A percentile compares a stretch with the other conserved stretches of the same genome.
Conservation (phyloP, 1,284 basidiomycete genomes). For the Ceratobasidium sp. region DNA sequence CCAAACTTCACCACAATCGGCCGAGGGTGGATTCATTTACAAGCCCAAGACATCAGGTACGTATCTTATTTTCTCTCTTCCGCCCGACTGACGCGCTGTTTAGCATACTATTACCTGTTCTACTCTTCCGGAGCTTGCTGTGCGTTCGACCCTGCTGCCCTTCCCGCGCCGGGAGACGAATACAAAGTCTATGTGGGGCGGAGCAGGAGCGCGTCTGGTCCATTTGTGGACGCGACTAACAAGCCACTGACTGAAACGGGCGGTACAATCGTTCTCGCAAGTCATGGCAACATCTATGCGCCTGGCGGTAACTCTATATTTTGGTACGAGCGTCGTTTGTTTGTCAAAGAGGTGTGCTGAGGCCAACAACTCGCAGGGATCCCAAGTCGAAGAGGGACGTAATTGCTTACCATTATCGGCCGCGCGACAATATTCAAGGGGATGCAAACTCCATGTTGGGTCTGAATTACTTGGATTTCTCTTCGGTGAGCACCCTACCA, state of each 20-base stretch:
- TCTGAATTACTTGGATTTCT: slow-evolving; percentile 42
- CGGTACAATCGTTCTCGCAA: slow-evolving; percentile 52
- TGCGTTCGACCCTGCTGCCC: slow-evolving; percentile 38
- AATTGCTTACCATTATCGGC: slow-evolving; percentile 43
- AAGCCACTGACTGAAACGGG: slow-evolving; percentile 48
- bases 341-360: not conserved
- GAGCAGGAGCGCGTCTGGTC: slow-evolving; percentile 49
- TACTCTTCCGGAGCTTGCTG: slow-evolving; percentile 42
- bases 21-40: slow-evolving; percentile 43
- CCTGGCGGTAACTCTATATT: slow-evolving; percentile 49
- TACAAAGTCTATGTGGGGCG: slow-evolving; percentile 51
- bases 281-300: slow-evolving; percentile 53
- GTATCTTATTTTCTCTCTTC: not conserved
- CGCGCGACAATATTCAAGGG: slow-evolving; percentile 41
- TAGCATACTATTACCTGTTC: slow-evolving; percentile 41
- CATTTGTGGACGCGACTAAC: slow-evolving; percentile 50
- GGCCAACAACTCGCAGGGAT: slow-evolving; percentile 17
- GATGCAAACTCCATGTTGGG: slow-evolving; percentile 43
- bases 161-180: slow-evolving; percentile 49
- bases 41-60: slow-evolving; percentile 27
- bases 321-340: slow-evolving; percentile 16
- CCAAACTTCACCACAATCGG: slow-evolving; percentile 43
- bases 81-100: not conserved
- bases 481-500: slow-evolving; percentile 23
- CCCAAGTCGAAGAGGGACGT: slow-evolving; percentile 42